These are phyloP conservation scores for Ganoderma lucidum DNA, from an alignment of 1,284 basidiomycete species.

Conservation along the genomic window DNA sequence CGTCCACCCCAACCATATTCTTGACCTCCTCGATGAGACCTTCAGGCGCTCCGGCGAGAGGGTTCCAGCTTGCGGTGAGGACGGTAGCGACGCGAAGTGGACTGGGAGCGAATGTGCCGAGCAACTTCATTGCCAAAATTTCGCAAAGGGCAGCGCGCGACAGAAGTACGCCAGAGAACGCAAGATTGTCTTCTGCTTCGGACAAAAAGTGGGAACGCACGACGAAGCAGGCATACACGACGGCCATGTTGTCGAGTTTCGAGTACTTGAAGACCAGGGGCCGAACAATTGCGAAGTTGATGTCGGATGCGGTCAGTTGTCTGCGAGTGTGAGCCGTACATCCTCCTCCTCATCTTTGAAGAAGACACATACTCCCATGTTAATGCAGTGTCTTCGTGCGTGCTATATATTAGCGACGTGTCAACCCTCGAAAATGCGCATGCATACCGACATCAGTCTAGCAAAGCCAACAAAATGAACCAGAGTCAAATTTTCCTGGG, in stretches of 20 bases:
- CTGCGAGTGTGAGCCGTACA: slow-evolving; percentile 43
- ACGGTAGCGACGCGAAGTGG: slow-evolving; percentile 79
- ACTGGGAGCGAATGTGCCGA: slow-evolving; percentile 75
- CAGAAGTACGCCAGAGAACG: slow-evolving; percentile 74
- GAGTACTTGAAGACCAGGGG: slow-evolving; percentile 86
- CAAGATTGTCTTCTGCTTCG: slow-evolving; percentile 69
- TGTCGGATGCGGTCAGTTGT: slow-evolving; percentile 82
- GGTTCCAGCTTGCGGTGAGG: slow-evolving; percentile 82
- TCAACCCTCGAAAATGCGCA: neutral
- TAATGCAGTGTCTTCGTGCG: slow-evolving; percentile 70
- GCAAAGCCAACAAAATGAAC: slow-evolving; percentile 22
- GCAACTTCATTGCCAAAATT: slow-evolving; percentile 86
- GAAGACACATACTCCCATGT: slow-evolving; percentile 72
- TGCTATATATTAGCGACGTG: slow-evolving; percentile 18
- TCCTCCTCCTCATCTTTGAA: neutral
- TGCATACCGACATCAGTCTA: slow-evolving; percentile 57
- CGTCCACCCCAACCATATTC: slow-evolving; percentile 59
- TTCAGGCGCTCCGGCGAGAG: slow-evolving; percentile 79
- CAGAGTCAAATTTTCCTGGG: neutral
- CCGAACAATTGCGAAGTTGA: slow-evolving; percentile 85
- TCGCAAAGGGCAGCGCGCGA: slow-evolving; percentile 85
- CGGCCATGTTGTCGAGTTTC: slow-evolving; percentile 73
- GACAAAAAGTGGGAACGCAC: slow-evolving; percentile 63
- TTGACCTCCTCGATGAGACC: slow-evolving; percentile 72
- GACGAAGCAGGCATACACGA: slow-evolving; percentile 80